A percentile compares a stretch with the other conserved stretches of the same genome.
phyloP scores from a whole-genome alignment of 257 asterid species.

The Solanum habrochaites region DNA sequence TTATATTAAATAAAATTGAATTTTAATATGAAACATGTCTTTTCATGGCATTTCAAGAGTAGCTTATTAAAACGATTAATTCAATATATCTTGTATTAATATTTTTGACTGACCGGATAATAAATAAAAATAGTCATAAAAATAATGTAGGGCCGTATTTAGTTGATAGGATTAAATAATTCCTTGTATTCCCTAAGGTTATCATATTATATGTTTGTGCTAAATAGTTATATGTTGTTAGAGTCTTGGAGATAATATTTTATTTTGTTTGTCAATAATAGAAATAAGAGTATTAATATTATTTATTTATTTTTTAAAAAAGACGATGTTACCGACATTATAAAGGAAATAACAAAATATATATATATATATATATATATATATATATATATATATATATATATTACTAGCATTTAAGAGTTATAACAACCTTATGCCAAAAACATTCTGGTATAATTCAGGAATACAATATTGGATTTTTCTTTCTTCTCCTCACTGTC shows the following conservation, averaged over 20 bases:
- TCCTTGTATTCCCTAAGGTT: neutral
- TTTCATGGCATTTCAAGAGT: neutral
- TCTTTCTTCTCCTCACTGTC: neutral
- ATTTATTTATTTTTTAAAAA: too few species aligned
- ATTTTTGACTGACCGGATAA: neutral
- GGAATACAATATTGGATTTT: neutral
- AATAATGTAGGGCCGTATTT: neutral
- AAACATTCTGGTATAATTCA: neutral
- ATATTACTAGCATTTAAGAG: neutral
- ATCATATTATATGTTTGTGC: neutral
- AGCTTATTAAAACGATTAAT: neutral
- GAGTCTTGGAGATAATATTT: too few species aligned
- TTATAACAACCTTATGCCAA: neutral
- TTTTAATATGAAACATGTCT: neutral
- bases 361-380: neutral
- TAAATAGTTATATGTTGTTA: neutral
- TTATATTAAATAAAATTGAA: neutral
- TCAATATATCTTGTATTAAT: neutral
- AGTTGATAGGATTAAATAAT: neutral
- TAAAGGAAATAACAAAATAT: neutral
- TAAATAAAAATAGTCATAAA: neutral
- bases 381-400: neutral
- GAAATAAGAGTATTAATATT: neutral
- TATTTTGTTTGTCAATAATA: neutral
- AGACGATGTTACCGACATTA: slow-evolving; percentile 2